Evolutionary conservation across 106 monocot genomes (phyloP), one percentile per base, ranked within the genome.

Genomic region (Cymbidium sinense): DNA sequence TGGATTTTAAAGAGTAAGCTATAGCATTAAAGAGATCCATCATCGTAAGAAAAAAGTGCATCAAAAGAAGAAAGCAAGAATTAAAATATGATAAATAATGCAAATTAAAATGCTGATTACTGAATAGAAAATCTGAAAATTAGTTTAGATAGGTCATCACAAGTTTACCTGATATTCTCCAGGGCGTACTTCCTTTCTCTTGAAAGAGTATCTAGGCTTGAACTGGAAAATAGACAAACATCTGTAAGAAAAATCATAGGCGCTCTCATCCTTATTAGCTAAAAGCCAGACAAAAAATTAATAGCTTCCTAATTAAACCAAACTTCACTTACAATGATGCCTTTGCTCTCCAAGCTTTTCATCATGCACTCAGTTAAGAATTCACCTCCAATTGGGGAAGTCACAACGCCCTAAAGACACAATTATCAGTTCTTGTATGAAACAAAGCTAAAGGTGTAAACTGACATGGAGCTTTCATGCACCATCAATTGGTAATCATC

Each of bases 321-420:
- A 67, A 31, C 25, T 67, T 75, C 41, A 84, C 91, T 83, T 85
- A 96, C 96, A 73, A 85, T 77, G 79, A 94, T 81, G 47, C 88
- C 96, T 85, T 88, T 96, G 82, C 81, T 92, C 78, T 89, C 90
- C 83, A 96, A 85, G 81, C 94, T 90, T 94, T 90, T 94, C 96
- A 90, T 88, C 96, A 96, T 96, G 79, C 96, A 96, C 8, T 96
- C 93, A 20, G 96, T 94, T 70, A 96, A 80, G 44, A 96, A 87
- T 76, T 96, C 96, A 72, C 96, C 96, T 67, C 96, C 96, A 82
- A 96, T 85, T 61, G 96, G 96, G 76, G 96, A 96, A 72, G 88
- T 84, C 31, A 64, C 70, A 28, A 94, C 96, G 82, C 93, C 91
- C 96, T 96, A 73, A 36, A 35, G 47, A 10, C 29, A 70, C n/a